These are phyloP conservation scores for Suillus placidus DNA, from an alignment of 768 basidiomycete species.

Conservation along the genomic window DNA sequence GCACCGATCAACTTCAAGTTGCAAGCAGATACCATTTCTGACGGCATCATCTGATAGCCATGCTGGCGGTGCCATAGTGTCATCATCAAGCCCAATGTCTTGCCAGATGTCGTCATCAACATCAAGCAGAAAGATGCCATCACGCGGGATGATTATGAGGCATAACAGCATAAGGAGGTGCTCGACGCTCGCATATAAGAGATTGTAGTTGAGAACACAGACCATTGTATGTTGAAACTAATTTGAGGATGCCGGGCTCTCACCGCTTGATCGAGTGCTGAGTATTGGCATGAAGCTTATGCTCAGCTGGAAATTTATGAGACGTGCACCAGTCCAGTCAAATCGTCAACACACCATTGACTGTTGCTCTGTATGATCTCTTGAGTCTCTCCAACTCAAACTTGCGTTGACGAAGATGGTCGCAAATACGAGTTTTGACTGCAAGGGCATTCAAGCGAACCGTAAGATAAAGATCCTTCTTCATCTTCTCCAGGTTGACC, in stretches of 20 bases:
- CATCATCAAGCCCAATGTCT: slow-evolving; percentile 32
- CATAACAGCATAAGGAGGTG: slow-evolving; percentile 24
- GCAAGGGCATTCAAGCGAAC: slow-evolving; percentile 26
- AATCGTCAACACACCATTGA: not conserved
- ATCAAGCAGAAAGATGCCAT: slow-evolving; percentile 34
- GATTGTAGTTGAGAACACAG: slow-evolving; percentile 25
- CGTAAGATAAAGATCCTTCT: slow-evolving; percentile 14
- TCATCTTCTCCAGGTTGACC: slow-evolving; percentile 7
- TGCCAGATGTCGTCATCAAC: slow-evolving; percentile 43
- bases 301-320: slow-evolving; percentile 18
- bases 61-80: slow-evolving; percentile 15
- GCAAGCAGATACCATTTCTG: slow-evolving; percentile 16
- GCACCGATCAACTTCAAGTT: slow-evolving; percentile 28
- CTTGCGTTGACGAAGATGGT: slow-evolving; percentile 25
- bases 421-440: slow-evolving; percentile 26
- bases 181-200: slow-evolving; percentile 21
- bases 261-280: slow-evolving; percentile 26
- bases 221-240: slow-evolving; percentile 33
- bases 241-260: slow-evolving; percentile 30
- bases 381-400: slow-evolving; percentile 32
- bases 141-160: slow-evolving; percentile 26
- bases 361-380: slow-evolving; percentile 9
- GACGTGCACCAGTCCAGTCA: not conserved
- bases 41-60: slow-evolving; percentile 25
- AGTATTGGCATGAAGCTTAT: slow-evolving; percentile 33